These are phyloP conservation scores for Saccharum hybrid DNA, from an alignment of 202 grass and related monocot genomes.

Conservation along the genomic window DNA sequence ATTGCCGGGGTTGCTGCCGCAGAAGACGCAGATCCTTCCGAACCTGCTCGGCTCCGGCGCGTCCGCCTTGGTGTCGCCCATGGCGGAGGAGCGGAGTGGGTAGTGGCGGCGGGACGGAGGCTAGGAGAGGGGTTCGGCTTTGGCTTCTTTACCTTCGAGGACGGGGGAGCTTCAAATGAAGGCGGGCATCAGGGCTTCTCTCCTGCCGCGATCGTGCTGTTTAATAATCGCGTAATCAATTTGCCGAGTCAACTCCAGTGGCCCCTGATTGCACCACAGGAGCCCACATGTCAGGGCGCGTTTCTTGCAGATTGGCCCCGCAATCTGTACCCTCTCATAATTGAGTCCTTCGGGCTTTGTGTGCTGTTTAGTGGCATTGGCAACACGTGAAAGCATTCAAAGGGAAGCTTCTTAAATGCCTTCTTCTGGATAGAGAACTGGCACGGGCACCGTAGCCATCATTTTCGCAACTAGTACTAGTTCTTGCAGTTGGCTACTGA, in stretches of 20 bases:
- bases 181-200: constrained; percentile 44
- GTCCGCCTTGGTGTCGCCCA: constrained; percentile 42
- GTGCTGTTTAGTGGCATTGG: too few relatives aligned
- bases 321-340: background rate
- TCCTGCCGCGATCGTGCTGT: constrained; percentile 10
- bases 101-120: background rate
- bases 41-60: constrained; percentile 54
- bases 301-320: background rate
- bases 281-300: background rate
- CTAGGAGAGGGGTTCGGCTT: constrained; percentile 29
- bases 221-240: constrained; percentile 32
- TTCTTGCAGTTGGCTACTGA: too few relatives aligned
- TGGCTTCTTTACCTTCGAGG: background rate
- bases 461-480: too few relatives aligned
- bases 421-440: too few relatives aligned
- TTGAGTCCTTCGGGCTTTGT: background rate
- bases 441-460: too few relatives aligned
- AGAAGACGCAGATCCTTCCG: constrained; percentile 93
- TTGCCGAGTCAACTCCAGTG: constrained; percentile 36
- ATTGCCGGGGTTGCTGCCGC: constrained; percentile 89
- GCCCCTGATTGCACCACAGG: constrained; percentile 19
- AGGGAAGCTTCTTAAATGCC: too few relatives aligned
- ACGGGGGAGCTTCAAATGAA: constrained; percentile 49
- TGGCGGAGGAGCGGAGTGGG: constrained; percentile 4
- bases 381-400: too few relatives aligned